phyloP scores from a whole-genome alignment of 257 asterid species.

The Scutellaria barbata region DNA sequence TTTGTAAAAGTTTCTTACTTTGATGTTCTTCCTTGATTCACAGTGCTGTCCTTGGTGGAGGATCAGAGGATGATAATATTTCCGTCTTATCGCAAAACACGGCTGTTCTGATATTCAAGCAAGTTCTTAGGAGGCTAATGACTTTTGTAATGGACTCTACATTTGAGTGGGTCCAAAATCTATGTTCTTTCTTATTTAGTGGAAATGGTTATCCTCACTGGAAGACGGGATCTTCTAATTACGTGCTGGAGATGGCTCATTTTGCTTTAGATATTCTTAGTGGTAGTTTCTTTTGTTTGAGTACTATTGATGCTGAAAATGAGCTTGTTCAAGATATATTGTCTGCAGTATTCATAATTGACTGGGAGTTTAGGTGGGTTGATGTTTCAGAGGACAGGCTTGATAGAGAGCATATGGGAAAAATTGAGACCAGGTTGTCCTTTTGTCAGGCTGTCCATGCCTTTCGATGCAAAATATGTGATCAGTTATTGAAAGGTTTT shows the following conservation, averaged over 20 bases:
- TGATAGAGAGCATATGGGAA: conserved; percentile 50
- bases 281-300: conserved; percentile 70
- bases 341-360: conserved; percentile 67
- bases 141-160: conserved; percentile 69
- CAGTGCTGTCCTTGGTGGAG: conserved; percentile 93
- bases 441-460: conserved; percentile 65
- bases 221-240: conserved; percentile 49
- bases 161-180: conserved; percentile 77
- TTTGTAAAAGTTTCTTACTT: conserved; percentile 21
- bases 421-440: conserved; percentile 56
- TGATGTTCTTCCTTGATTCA: conserved; percentile 38
- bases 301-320: conserved; percentile 53
- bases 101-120: conserved; percentile 55
- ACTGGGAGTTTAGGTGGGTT: conserved; percentile 79
- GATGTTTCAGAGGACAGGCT: conserved; percentile 48
- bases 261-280: conserved; percentile 77
- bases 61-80: conserved; percentile 56
- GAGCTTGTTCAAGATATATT: conserved; percentile 67
- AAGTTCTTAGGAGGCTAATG: conserved; percentile 57
- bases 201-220: conserved; percentile 41
- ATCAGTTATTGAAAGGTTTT: conserved; percentile 53
- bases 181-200: conserved; percentile 50
- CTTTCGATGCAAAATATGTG: conserved; percentile 50
- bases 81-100: conserved; percentile 64
- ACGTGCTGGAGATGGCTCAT: conserved; percentile 60